Percentiles rank a stretch among this genome's conserved stretches.
Conservation (phyloP, 169 alveolate species). For the Plasmodium chabaudi region DNA sequence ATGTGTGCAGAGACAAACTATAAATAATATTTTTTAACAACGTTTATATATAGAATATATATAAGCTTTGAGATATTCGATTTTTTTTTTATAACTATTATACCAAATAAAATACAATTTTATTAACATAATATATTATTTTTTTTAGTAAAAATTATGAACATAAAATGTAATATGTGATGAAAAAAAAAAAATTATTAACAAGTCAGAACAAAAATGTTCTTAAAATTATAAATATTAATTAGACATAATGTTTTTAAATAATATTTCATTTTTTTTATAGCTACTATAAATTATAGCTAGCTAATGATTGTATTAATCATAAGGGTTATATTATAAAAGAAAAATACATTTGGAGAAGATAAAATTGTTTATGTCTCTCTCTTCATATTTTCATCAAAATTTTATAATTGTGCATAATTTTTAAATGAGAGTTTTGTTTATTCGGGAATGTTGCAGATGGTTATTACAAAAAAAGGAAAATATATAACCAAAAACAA, state of each 20-base stretch:
- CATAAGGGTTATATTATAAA: no score
- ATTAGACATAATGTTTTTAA: not conserved
- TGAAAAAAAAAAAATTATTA: constrained; percentile 13
- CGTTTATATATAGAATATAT: constrained; percentile 10
- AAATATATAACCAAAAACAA: no score
- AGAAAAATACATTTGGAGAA: no score
- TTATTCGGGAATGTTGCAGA: no score
- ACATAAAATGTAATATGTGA: constrained; percentile 20
- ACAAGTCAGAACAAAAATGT: constrained; percentile 9
- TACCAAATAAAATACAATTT: constrained; percentile 2
- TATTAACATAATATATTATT: constrained; percentile 16
- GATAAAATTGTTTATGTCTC: no score
- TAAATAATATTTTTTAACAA: constrained; percentile 11
- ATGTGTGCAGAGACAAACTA: constrained; percentile 22
- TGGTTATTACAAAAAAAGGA: no score
- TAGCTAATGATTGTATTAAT: constrained; percentile 5
- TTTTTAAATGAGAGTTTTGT: no score
- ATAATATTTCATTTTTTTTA: constrained; percentile 8
- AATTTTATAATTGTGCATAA: no score
- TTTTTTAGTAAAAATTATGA: constrained; percentile 48
- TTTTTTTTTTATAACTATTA: constrained; percentile 16
- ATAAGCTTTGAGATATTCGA: constrained; percentile 2
- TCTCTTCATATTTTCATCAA: no score
- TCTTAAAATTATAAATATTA: no score
- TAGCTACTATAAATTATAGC: constrained; percentile 24